Evolutionary conservation across 2,329 filamentous ascomycete species (phyloP), one percentile per base, ranked within the genome.

Genomic region (Aspergillus pseudoviridinutans): DNA sequence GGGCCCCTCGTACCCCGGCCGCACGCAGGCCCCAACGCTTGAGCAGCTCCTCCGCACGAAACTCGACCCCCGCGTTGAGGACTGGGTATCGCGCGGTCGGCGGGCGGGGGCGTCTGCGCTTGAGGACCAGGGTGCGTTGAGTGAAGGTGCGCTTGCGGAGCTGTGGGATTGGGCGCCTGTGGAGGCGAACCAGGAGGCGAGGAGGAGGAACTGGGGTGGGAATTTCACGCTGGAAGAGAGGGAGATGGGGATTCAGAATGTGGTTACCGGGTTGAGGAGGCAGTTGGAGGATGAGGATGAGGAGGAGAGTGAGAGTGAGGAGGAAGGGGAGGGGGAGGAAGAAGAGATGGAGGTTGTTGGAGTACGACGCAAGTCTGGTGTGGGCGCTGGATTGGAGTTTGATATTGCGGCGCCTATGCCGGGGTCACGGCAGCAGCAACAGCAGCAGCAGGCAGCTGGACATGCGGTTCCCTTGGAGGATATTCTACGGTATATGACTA

Each of bases 21-120:
- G 83, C 64, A 87, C 82, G 4, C 86, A 90, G 71, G 76, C 71
- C 1, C 67, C 70, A 51, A 80, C 90, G 3, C 80, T 93, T 1
- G 80, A 84, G 27, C 84, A 88, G 65, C 79, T 96, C 2, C 79
- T 95, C 32, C 87, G 91, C 42, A 95, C 94, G 75, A 94, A 94
- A 71, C 82, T 92, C 51, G 91, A 94, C 64, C 90, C 90, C 0
- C 81, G 84, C 25, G 86, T 92, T 20, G 89, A 92, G 69, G 85
- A 87, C 56, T 87, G 88, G 76, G 86, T 93, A 27, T 83, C 85
- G 24, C 78, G 85, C 53, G 88, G 86, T 35, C 57, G 59, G 54
- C 14, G 44, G 12, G 17, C 49, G 38, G 61, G 57, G 10, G 58
- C 32, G 17, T 46, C 50, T 1, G 55, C 50, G 41, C 54, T 50